Evolutionary conservation across 371 early-diverging fungal species (phyloP).

Genomic region (Mucor sp.): DNA sequence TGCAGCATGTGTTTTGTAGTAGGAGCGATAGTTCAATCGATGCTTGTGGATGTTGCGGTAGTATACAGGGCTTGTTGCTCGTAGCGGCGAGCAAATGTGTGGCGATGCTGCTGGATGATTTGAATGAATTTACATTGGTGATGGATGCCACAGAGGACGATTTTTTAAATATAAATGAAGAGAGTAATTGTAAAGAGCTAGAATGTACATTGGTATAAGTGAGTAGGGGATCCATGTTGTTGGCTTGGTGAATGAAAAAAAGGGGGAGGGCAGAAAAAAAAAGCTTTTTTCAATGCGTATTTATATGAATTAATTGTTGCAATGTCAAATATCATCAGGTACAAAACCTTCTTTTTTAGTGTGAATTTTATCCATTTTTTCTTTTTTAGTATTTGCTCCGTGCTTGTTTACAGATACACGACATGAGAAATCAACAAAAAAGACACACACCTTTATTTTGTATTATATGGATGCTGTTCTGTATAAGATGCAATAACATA

Average conservation of each 20-base stretch:
- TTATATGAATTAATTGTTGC: neutral
- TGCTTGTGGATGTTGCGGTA: constrained; percentile 6
- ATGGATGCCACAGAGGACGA: neutral
- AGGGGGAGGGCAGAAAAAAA: neutral
- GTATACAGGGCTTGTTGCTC: constrained; percentile 12
- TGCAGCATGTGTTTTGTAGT: constrained; percentile 14
- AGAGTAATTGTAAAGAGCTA: constrained; percentile 10
- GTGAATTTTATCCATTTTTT: constrained; percentile 8
- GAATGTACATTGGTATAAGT: constrained; percentile 21
- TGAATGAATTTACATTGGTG: neutral
- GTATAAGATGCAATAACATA: neutral
- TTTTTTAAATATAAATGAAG: constrained; percentile 8
- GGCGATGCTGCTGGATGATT: constrained; percentile 10
- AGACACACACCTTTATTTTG: neutral
- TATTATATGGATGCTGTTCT: neutral
- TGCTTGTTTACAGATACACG: neutral
- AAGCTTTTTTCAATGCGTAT: constrained; percentile 1
- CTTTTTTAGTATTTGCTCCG: constrained; percentile 8
- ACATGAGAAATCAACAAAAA: neutral
- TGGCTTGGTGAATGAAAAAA: neutral
- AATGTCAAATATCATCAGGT: constrained; percentile 17
- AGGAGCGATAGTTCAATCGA: constrained; percentile 9
- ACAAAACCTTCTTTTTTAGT: neutral
- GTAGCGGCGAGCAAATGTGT: constrained; percentile 14
- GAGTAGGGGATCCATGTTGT: constrained; percentile 8